Evolutionary conservation across 352 stramenopile genomes (phyloP), one percentile per base, ranked within the genome.

Genomic region (Peronospora tabacina): DNA sequence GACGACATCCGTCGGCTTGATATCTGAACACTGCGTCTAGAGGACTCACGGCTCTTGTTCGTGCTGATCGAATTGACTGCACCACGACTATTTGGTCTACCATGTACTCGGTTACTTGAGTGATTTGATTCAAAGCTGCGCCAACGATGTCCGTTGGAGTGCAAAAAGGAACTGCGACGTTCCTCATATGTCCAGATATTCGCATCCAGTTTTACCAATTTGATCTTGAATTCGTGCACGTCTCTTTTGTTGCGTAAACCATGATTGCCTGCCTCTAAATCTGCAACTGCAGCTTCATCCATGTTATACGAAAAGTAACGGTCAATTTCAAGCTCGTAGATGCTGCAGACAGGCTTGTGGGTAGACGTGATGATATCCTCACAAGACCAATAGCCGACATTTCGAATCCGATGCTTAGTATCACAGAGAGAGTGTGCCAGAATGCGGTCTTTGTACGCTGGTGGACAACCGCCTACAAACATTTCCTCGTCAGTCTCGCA

Each of bases 391-490:
- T 90, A 90, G 0, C 39, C 46, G 3, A 77, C 59, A 39, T 82
- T 82, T 7, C 58, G 67, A 5, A 90, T 57, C 1, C 75, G 71
- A 15, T 80, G 45, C 32, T 80, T 73, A 0, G 72, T 85, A 38
- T 87, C 74, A 32, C 65, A 67, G 24, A 90, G 58, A 5, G 79
- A 90, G 50, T 90, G 79, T 7, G 67, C 44, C 40, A 90, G 54
- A 29, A 90, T 80, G 7, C 78, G 78, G 32, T 90, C 78, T 41
- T 87, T 87, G 47, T 90, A 90, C 1, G 78, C 70, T 11, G 75
- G 80, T 6, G 59, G 51, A 7, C 55, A 63, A 34, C 67, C 45
- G 11, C 40, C 54, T 0, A 57, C 62, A 29, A 66, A 28, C 36
- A 58, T 56, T 30, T 75, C 66, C 28, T 68, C 47, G 15, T 72